Evolutionary conservation across 1,284 basidiomycete species (phyloP).

Genomic region (Trichosporon faecale): DNA sequence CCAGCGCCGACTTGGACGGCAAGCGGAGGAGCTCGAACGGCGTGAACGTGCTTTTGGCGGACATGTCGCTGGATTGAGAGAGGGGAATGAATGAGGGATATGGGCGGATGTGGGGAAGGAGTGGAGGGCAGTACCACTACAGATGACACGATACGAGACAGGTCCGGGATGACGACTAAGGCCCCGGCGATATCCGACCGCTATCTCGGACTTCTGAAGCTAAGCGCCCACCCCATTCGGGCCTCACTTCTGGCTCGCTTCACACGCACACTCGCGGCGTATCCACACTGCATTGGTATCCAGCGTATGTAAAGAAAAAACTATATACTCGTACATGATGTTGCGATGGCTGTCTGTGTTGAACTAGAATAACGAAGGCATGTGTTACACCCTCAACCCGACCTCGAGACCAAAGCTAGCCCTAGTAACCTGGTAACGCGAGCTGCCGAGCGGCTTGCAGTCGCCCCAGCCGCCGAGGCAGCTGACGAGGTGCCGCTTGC

Average conservation of each 20-base stretch:
- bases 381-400: constrained; percentile 4
- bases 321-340: constrained; percentile 10
- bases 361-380: constrained; percentile 1
- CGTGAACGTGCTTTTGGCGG: constrained; percentile 27
- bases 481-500: constrained; percentile 43
- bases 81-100: background rate
- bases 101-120: background rate
- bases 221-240: background rate
- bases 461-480: constrained; percentile 50
- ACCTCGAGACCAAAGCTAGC: constrained; percentile 10
- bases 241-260: background rate
- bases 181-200: constrained; percentile 7
- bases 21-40: constrained; percentile 33
- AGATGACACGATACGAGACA: background rate
- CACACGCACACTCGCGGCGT: background rate
- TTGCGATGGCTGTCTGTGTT: background rate
- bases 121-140: background rate
- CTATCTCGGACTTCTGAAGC: background rate
- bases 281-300: constrained; percentile 5
- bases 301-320: background rate
- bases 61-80: background rate
- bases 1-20: constrained; percentile 59
- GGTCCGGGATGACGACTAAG: background rate
- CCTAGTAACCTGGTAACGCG: constrained; percentile 1
- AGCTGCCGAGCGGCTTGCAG: constrained; percentile 27